Evolutionary conservation across 2,329 filamentous ascomycete genomes (phyloP).

Genomic region (Microdochium paspali): DNA sequence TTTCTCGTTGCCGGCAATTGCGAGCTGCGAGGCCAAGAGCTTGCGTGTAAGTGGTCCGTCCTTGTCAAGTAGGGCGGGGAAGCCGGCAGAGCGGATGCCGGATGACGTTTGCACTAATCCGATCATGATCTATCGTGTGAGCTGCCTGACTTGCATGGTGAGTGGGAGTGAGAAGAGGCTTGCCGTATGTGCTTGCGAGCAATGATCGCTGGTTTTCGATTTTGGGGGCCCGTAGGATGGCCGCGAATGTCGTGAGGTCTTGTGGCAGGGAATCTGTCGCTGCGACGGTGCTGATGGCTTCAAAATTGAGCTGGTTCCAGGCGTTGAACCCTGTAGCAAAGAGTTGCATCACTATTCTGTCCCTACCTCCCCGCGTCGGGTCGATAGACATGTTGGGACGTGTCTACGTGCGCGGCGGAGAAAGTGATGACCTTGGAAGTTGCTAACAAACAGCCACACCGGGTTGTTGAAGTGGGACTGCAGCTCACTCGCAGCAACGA

Average conservation of each 20-base stretch:
- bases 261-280: conserved; percentile 23
- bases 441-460: no score
- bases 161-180: conserved; percentile 1
- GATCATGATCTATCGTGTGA: no score
- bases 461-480: no score
- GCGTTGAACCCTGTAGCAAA: conserved; percentile 50
- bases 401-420: no score
- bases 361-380: background rate
- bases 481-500: no score
- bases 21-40: conserved; percentile 13
- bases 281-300: background rate
- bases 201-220: conserved; percentile 26
- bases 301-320: conserved; percentile 45
- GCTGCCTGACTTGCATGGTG: no score
- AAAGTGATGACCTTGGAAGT: no score
- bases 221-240: conserved; percentile 24
- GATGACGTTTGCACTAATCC: conserved; percentile 11
- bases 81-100: conserved; percentile 17
- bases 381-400: no score
- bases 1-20: conserved; percentile 23
- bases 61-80: conserved; percentile 10
- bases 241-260: conserved; percentile 35
- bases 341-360: conserved; percentile 30
- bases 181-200: conserved; percentile 6
- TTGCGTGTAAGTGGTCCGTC: conserved; percentile 9